Conservation (phyloP, 768 basidiomycete species). For the Lactifluus echinatus region DNA sequence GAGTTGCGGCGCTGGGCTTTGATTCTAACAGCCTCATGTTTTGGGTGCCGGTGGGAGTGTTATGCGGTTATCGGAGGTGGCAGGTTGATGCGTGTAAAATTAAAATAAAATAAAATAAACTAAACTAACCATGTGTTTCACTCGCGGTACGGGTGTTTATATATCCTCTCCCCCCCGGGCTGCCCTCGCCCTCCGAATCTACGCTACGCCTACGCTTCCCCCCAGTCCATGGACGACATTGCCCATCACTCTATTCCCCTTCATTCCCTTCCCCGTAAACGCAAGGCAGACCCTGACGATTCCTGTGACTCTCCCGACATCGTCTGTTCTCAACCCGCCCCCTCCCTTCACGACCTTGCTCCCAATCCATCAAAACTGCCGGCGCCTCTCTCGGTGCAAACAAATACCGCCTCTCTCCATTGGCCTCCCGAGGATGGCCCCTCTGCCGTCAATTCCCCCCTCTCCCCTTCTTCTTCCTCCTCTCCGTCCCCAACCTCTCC, state of each 20-base stretch:
- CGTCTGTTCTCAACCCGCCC: slow-evolving; percentile 7
- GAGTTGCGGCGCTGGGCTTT: slow-evolving; percentile 13
- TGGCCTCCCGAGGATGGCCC: slow-evolving; percentile 11
- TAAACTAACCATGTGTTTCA: slow-evolving; percentile 30
- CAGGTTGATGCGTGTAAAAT: slow-evolving; percentile 6
- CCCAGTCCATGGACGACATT: slow-evolving; percentile 50
- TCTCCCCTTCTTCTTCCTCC: slow-evolving; percentile 4
- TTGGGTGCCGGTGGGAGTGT: slow-evolving; percentile 5
- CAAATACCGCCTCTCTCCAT: slow-evolving; percentile 3
- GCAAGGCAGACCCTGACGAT: slow-evolving; percentile 54
- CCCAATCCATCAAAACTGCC: slow-evolving; percentile 15
- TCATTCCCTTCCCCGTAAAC: slow-evolving; percentile 49
- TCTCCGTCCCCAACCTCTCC: slow-evolving; percentile 6
- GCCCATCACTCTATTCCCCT: slow-evolving; percentile 40
- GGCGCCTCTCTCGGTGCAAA: slow-evolving; percentile 18
- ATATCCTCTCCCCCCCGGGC: slow-evolving; percentile 25
- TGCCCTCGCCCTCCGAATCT: slow-evolving; percentile 22
- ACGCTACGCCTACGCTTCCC: too few species aligned
- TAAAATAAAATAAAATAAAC: slow-evolving; percentile 1
- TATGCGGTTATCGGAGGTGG: slow-evolving; percentile 6
- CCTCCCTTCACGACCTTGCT: slow-evolving; percentile 6
- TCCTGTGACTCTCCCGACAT: slow-evolving; percentile 12
- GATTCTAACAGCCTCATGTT: slow-evolving; percentile 17
- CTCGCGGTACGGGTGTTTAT: slow-evolving; percentile 32
- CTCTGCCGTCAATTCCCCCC: slow-evolving; percentile 7